Conservation (phyloP, 805 yeast genomes). For the Candida michaelii region DNA sequence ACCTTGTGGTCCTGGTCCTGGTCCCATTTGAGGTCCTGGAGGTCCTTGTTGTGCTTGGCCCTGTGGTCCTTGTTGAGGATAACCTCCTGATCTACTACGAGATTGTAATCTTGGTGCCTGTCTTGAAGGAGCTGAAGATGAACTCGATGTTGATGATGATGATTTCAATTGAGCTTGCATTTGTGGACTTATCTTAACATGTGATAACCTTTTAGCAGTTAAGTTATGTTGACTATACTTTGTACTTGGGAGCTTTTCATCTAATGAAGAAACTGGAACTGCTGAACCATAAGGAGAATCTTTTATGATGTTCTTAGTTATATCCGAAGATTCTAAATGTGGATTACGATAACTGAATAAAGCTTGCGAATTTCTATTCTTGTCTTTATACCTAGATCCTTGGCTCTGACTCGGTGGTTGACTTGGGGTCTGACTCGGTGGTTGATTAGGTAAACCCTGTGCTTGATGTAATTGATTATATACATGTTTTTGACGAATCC, state of each 20-base stretch:
- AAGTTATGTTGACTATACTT: conserved; percentile 17
- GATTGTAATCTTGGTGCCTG: conserved; percentile 6
- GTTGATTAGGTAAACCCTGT: conserved; percentile 5
- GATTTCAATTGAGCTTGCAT: conserved; percentile 1
- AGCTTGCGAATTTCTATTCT: conserved; percentile 27
- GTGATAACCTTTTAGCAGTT: conserved; percentile 18
- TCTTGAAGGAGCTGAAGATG: conserved; percentile 6
- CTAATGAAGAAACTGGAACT: conserved; percentile 14
- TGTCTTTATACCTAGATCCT: not conserved
- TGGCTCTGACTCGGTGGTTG: not conserved
- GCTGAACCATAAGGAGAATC: conserved; percentile 18
- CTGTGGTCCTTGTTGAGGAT: not conserved
- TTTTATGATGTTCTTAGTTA: conserved; percentile 8
- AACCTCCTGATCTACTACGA: conserved; percentile 1
- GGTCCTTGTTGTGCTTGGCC: not conserved
- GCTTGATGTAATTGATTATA: conserved; percentile 1
- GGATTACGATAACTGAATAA: conserved; percentile 34
- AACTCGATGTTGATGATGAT: conserved; percentile 1
- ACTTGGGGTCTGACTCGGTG: conserved; percentile 1
- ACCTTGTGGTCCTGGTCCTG: not conserved
- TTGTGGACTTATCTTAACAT: conserved; percentile 11
- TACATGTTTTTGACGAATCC: conserved; percentile 1
- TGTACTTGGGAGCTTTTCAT: conserved; percentile 14
- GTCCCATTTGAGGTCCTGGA: not conserved
- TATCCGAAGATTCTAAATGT: conserved; percentile 14